Percentiles rank a stretch among this genome's conserved stretches.
phyloP scores from a whole-genome alignment of 1,139 yeast genomes.

The Pichia sp. region DNA sequence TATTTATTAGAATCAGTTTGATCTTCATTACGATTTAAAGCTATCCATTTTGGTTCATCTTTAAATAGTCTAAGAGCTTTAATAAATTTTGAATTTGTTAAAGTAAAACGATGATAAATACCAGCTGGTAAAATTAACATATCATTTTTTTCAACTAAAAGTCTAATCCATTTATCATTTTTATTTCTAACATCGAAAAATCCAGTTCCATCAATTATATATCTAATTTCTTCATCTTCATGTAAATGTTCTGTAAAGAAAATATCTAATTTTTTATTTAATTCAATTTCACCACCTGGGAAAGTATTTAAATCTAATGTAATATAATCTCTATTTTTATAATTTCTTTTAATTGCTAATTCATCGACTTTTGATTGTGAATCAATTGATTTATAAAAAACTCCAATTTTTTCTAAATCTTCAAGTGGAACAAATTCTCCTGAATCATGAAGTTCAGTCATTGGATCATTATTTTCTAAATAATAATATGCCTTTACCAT shows the following conservation, averaged over 20 bases:
- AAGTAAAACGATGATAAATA: conserved; percentile 85
- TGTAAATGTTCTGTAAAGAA: conserved; percentile 89
- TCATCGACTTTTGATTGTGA: conserved; percentile 53
- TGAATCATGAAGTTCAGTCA: conserved; percentile 70
- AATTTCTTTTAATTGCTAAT: conserved; percentile 62
- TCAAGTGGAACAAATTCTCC: conserved; percentile 48
- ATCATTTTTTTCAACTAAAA: conserved; percentile 59
- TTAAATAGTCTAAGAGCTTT: conserved; percentile 80
- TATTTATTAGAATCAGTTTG: conserved; percentile 32
- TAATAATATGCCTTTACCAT: conserved; percentile 50
- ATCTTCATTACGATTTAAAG: conserved; percentile 50
- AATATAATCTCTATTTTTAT: conserved; percentile 76
- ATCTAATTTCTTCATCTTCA: conserved; percentile 95
- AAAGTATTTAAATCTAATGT: conserved; percentile 55
- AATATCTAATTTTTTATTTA: conserved; percentile 56
- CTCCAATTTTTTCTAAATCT: conserved; percentile 58
- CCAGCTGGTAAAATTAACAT: conserved; percentile 82
- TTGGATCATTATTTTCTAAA: conserved; percentile 55
- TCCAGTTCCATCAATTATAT: conserved; percentile 84
- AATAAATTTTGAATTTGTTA: conserved; percentile 54
- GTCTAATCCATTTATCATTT: conserved; percentile 65
- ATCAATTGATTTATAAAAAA: conserved; percentile 52
- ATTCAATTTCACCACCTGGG: conserved; percentile 54
- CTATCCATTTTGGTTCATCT: conserved; percentile 96
- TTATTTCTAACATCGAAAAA: conserved; percentile 79